Conservation (phyloP, 1,284 basidiomycete species). For the Amylostereum areolatum region DNA sequence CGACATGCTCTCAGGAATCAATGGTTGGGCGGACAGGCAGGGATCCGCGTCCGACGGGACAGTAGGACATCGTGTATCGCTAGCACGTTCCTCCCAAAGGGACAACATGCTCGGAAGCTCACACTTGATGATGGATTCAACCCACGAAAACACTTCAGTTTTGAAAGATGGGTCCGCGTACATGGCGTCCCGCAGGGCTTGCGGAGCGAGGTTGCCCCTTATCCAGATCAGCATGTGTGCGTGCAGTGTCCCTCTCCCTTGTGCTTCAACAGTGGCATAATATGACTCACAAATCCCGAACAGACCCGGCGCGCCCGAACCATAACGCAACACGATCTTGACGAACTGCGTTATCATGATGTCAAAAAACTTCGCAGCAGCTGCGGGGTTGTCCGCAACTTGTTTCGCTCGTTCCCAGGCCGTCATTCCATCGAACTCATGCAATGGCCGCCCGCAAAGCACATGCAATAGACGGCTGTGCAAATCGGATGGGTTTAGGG, state of each 20-base stretch:
- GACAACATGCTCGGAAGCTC: slow-evolving; percentile 3
- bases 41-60: too few species aligned
- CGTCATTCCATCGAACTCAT: background rate
- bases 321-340: slow-evolving; percentile 7
- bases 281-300: slow-evolving; percentile 22
- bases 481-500: background rate
- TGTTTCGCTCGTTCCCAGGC: background rate
- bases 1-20: background rate
- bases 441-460: background rate
- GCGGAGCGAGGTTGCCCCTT: slow-evolving; percentile 5
- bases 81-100: background rate
- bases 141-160: slow-evolving; percentile 1
- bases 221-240: slow-evolving; percentile 20
- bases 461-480: background rate
- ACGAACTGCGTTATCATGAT: slow-evolving; percentile 13
- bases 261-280: slow-evolving; percentile 21
- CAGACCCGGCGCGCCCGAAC: background rate
- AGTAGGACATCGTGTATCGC: background rate
- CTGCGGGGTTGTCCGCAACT: slow-evolving; percentile 8
- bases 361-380: slow-evolving; percentile 14
- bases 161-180: background rate
- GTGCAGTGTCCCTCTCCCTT: slow-evolving; percentile 17
- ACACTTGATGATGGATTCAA: slow-evolving; percentile 8
- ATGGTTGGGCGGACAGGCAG: too few species aligned
- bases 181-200: slow-evolving; percentile 7